phyloP scores from a whole-genome alignment of 805 yeast species.

The Babjeviella inositovora region DNA sequence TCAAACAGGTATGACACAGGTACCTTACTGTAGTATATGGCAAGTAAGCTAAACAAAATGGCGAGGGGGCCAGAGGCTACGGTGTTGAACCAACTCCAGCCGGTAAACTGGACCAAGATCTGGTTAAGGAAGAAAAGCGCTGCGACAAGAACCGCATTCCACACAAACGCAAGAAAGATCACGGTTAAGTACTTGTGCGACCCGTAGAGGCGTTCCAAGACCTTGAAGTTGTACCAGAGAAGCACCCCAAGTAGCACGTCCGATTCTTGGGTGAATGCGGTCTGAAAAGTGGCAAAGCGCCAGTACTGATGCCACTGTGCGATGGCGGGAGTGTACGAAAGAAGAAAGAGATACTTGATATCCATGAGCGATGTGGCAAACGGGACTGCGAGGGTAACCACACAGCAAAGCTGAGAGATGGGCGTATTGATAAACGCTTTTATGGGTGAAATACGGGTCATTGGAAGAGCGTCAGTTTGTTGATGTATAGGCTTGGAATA shows the following conservation, averaged over 20 bases:
- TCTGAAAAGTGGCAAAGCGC: slow-evolving; percentile 31
- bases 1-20: slow-evolving; percentile 22
- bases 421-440: slow-evolving; percentile 25
- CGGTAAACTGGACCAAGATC: slow-evolving; percentile 11
- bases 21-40: slow-evolving; percentile 18
- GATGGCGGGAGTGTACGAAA: slow-evolving; percentile 36
- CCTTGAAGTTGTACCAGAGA: slow-evolving; percentile 32
- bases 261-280: slow-evolving; percentile 41
- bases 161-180: slow-evolving; percentile 22
- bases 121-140: slow-evolving; percentile 12
- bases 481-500: too few species aligned
- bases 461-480: too few species aligned
- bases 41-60: slow-evolving; percentile 16
- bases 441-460: slow-evolving; percentile 14
- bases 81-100: slow-evolving; percentile 4
- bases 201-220: slow-evolving; percentile 41
- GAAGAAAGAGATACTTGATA: slow-evolving; percentile 21
- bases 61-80: slow-evolving; percentile 27
- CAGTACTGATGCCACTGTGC: slow-evolving; percentile 40
- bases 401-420: slow-evolving; percentile 18
- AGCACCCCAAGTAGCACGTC: slow-evolving; percentile 31
- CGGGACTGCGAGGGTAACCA: slow-evolving; percentile 16
- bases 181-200: slow-evolving; percentile 33
- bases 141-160: slow-evolving; percentile 24
- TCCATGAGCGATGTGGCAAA: slow-evolving; percentile 23